Evolutionary conservation across 164 flowering plant genomes (phyloP), one percentile per base, ranked within the genome.

Genomic region (Cinnamomum chago): DNA sequence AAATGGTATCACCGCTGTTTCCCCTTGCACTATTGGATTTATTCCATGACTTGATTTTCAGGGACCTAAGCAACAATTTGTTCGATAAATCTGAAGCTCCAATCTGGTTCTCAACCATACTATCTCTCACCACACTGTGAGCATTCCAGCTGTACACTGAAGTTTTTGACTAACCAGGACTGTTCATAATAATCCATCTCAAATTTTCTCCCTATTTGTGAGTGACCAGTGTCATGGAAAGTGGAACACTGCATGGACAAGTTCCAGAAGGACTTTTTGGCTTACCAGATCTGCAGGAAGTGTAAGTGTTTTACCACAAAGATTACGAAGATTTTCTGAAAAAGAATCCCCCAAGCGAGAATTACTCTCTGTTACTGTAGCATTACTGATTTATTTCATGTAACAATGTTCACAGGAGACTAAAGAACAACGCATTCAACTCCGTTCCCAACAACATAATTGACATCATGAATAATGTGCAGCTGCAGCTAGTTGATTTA

Each of bases 401-500:
- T n/a, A n/a, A n/a, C n/a, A n/a, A n/a, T 52, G 25, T 77, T 77
- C 14, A 58, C 92, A 94, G 92, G 87, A 86, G 82, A 78, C 78
- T 95, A 79, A 88, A 73, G 78, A 84, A 90, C 82, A 95, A 95
- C 77, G 74, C 80, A 65, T 83, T 95, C 33, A 85, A 82, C 64
- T 89, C 71, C 65, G 84, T 86, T 47, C 75, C 91, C 76, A 73
- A 79, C 76, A 83, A n/a, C n/a, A n/a, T 95, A 90, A 89, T 90
- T 3, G 77, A 78, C 72, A 79, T 75, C 82, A 82, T 88, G n/a
- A n/a, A n/a, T 25, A 72, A 90, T 82, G 80, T 75, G 65, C 82
- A 87, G 58, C 79, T 95, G 68, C 86, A 89, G 74, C 88, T 91
- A 27, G 88, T 93, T 60, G 97, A 93, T 83, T 76, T 93, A 74